Evolutionary conservation across 805 yeast genomes (phyloP).

Genomic region (Wickerhamomyces ciferrii): DNA sequence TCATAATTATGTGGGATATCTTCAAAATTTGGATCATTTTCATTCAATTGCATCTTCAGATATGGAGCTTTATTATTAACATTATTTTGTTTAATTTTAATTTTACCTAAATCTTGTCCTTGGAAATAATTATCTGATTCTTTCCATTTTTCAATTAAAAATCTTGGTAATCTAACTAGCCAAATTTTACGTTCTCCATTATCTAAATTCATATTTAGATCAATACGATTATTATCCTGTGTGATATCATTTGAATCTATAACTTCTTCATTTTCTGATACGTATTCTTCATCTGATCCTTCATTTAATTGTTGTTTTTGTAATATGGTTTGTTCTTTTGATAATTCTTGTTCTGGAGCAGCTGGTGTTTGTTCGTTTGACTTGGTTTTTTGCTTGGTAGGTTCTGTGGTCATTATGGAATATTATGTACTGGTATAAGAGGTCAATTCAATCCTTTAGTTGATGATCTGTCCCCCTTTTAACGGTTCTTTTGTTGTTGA

Average conservation of each 20-base stretch:
- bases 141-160: conserved; percentile 78
- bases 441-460: too few relatives aligned
- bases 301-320: conserved; percentile 21
- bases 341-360: background rate
- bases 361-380: background rate
- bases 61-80: conserved; percentile 24
- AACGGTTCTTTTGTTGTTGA: too few relatives aligned
- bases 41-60: conserved; percentile 55
- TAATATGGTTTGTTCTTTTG: conserved; percentile 11
- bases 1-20: conserved; percentile 83
- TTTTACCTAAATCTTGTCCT: conserved; percentile 78
- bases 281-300: conserved; percentile 31
- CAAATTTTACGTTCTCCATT: conserved; percentile 72
- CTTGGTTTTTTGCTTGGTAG: background rate
- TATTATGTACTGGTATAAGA: too few relatives aligned
- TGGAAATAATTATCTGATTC: conserved; percentile 50
- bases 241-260: conserved; percentile 40
- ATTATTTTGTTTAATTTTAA: conserved; percentile 39
- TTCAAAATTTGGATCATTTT: conserved; percentile 37
- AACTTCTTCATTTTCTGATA: conserved; percentile 37
- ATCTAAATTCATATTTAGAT: conserved; percentile 69
- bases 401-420: background rate
- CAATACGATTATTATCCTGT: conserved; percentile 45
- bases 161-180: conserved; percentile 88
- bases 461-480: too few relatives aligned